Conservation (phyloP, 352 stramenopile genomes). For the Pythium biforme region DNA sequence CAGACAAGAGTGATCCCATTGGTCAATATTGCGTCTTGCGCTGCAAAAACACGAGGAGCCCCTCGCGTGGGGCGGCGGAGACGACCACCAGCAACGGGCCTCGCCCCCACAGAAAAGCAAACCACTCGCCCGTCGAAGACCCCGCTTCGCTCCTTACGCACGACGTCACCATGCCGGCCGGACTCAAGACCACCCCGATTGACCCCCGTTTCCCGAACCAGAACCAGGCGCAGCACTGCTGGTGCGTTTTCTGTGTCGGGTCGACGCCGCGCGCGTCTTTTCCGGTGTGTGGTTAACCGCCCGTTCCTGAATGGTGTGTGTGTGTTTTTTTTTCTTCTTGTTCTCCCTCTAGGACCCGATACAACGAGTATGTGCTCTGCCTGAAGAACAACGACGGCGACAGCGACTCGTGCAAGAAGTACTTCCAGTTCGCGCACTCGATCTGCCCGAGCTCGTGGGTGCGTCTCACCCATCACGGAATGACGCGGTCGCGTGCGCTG, state of each 20-base stretch:
- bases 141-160: not conserved
- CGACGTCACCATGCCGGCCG: slow-evolving; percentile 43
- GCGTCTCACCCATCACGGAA: slow-evolving; percentile 29
- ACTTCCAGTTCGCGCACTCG: slow-evolving; percentile 65
- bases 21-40: slow-evolving; percentile 7
- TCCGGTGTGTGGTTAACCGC: too few relatives aligned
- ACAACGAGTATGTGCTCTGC: slow-evolving; percentile 98
- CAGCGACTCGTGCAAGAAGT: slow-evolving; percentile 89
- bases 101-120: slow-evolving; percentile 18
- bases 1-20: not conserved
- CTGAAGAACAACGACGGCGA: slow-evolving; percentile 94
- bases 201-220: slow-evolving; percentile 86
- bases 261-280: not conserved
- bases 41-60: slow-evolving; percentile 28
- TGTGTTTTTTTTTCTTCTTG: too few relatives aligned
- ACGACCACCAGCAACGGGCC: slow-evolving; percentile 18
- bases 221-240: slow-evolving; percentile 89
- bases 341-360: slow-evolving; percentile 87
- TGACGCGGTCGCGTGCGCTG: too few relatives aligned
- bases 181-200: slow-evolving; percentile 83
- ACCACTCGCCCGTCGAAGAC: slow-evolving; percentile 9
- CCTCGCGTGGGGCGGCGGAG: not conserved
- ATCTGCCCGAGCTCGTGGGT: slow-evolving; percentile 81
- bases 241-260: slow-evolving; percentile 29
- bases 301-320: too few relatives aligned